Conservation (phyloP, 176 grass and related monocot genomes). For the Thalia dealbata region DNA sequence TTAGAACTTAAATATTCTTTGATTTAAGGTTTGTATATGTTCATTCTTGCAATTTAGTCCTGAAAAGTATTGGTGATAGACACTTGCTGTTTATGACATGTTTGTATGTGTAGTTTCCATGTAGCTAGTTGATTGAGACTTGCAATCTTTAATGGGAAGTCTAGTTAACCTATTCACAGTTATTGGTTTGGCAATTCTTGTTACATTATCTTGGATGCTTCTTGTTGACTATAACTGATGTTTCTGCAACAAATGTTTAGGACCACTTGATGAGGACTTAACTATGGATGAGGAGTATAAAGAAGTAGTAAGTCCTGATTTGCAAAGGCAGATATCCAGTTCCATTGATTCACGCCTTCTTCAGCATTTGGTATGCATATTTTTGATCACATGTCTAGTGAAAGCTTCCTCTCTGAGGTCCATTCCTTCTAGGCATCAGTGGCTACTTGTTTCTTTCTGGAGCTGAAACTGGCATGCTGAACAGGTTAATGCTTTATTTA, state of each 20-base stretch:
- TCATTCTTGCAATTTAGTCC: neutral
- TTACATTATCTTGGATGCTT: neutral
- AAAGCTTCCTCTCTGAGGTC: neutral
- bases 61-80: neutral
- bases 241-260: conserved; percentile 16
- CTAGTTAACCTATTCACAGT: neutral
- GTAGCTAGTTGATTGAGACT: neutral
- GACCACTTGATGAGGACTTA: conserved; percentile 45
- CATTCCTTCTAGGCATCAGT: neutral
- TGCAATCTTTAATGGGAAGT: neutral
- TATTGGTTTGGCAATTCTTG: neutral
- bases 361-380: conserved; percentile 60
- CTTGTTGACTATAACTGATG: neutral
- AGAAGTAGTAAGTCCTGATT: conserved; percentile 51
- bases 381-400: neutral
- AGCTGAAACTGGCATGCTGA: conserved; percentile 13
- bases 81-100: neutral
- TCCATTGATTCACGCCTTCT: conserved; percentile 80
- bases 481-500: conserved; percentile 88
- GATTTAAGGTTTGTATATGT: neutral
- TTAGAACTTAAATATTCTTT: neutral
- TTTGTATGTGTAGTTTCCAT: neutral
- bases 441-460: neutral
- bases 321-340: conserved; percentile 61
- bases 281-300: conserved; percentile 57